Base-by-base conservation (phyloP, 1,284 basidiomycete species). In the Hemileia vastatrix region DNA sequence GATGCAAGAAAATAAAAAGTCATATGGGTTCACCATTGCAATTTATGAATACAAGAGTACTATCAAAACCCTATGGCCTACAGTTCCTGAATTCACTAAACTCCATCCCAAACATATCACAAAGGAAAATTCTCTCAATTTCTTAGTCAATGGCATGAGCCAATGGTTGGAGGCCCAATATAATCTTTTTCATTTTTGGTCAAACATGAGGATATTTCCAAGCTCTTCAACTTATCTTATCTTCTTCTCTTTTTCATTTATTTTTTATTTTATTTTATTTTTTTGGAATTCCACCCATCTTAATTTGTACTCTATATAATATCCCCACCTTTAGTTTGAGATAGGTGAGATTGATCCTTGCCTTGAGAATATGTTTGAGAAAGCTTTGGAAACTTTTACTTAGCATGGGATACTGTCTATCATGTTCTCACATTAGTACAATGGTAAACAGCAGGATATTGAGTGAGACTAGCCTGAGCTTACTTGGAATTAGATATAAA, bases 401-500 rank as follows among this genome's bases (percentile, higher is more conserved):
- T 13, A 98, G 81, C 1, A 98, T 95, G 0, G 94, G 94, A 75
- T 95, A 98, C 2, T 92, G n/a, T n/a, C n/a, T n/a, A n/a, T n/a
- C n/a, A n/a, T n/a, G n/a, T n/a, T n/a, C n/a, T n/a, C n/a, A n/a
- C n/a, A n/a, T n/a, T n/a, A n/a, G n/a, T n/a, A n/a, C n/a, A n/a
- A n/a, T n/a, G n/a, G n/a, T n/a, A n/a, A n/a, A n/a, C n/a, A n/a
- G n/a, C n/a, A n/a, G n/a, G n/a, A n/a, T n/a, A n/a, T n/a, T n/a
- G n/a, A n/a, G n/a, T n/a, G n/a, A n/a, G n/a, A n/a, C n/a, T n/a
- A n/a, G n/a, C n/a, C n/a, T n/a, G n/a, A n/a, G n/a, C n/a, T n/a
- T n/a, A 94, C 77, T 96, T 95, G 32, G 86, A 83, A 76, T 98
- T 98, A 9, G 91, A 85, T 67, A 98, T 91, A 76, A 97, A 98